Conservation (phyloP, 2,329 filamentous ascomycete species). For the Tolypocladium inflatum region DNA sequence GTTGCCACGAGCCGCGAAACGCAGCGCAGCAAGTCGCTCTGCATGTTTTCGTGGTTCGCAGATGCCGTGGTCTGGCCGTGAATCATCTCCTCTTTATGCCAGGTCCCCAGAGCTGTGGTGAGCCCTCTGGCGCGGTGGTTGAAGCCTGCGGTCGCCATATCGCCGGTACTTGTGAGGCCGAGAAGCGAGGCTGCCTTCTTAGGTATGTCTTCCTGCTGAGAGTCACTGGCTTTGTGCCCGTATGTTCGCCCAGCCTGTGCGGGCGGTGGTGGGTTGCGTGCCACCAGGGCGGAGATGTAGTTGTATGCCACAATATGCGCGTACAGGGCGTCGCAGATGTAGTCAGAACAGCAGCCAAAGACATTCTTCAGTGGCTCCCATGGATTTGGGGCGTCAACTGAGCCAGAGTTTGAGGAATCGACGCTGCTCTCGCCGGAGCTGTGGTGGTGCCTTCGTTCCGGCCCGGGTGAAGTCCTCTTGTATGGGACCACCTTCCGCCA, state of each 20-base stretch:
- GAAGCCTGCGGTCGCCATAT: conserved; percentile 9
- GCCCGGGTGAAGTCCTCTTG: conserved; percentile 8
- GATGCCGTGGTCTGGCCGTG: conserved; percentile 8
- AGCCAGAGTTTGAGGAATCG: conserved; percentile 7
- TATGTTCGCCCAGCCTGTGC: conserved; percentile 5
- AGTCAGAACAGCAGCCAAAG: conserved; percentile 42
- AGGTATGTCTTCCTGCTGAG: conserved; percentile 28
- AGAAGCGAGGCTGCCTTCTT: conserved; percentile 43
- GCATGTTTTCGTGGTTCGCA: conserved; percentile 27
- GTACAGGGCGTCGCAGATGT: conserved; percentile 49
- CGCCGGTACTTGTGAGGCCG: conserved; percentile 27
- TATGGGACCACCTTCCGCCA: conserved; percentile 27
- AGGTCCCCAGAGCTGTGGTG: conserved; percentile 14
- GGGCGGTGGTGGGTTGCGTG: conserved; percentile 10
- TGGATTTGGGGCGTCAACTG: conserved; percentile 16
- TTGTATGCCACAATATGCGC: conserved; percentile 51
- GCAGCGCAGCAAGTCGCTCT: conserved; percentile 39
- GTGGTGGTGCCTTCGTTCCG: conserved; percentile 1
- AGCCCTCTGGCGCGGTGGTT: conserved; percentile 15
- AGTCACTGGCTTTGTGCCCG: conserved; percentile 10
- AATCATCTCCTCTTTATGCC: conserved; percentile 16
- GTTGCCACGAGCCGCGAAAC: conserved; percentile 41
- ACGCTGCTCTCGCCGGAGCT: conserved; percentile 3
- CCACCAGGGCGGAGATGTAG: conserved; percentile 35
- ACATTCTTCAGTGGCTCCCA: conserved; percentile 40